Evolutionary conservation across 1,139 yeast genomes (phyloP).

Genomic region (Chernovozyma aurita): DNA sequence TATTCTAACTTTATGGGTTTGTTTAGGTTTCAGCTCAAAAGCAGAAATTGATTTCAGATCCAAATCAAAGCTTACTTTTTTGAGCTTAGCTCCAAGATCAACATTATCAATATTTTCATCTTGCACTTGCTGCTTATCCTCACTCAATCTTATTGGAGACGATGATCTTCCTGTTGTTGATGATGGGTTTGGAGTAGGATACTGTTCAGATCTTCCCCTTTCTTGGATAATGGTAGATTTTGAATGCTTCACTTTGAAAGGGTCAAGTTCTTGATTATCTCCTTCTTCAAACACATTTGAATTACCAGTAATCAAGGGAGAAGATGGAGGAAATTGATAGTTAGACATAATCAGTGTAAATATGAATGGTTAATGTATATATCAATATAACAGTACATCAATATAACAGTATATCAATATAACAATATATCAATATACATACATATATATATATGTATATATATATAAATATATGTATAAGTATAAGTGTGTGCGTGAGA

Average conservation of each 20-base stretch:
- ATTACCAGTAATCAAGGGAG: conserved; percentile 39
- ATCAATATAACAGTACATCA: too few species aligned
- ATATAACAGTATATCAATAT: too few species aligned
- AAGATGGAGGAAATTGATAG: conserved; percentile 60
- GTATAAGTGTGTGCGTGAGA: too few species aligned
- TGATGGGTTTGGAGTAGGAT: conserved; percentile 57
- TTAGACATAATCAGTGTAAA: conserved; percentile 15
- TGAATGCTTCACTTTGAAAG: conserved; percentile 12
- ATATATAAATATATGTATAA: too few species aligned
- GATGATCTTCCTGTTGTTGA: conserved; percentile 47
- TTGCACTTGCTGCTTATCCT: background rate
- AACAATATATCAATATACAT: too few species aligned
- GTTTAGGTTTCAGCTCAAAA: conserved; percentile 4
- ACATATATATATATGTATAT: too few species aligned
- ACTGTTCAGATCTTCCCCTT: conserved; percentile 24
- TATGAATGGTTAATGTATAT: too few species aligned
- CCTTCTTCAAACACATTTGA: conserved; percentile 9
- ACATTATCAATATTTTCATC: background rate
- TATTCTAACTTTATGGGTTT: conserved; percentile 13
- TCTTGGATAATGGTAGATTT: background rate
- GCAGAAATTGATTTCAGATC: conserved; percentile 1
- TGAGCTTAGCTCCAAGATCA: background rate
- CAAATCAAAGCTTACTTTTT: conserved; percentile 6
- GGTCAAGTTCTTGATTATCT: conserved; percentile 17
- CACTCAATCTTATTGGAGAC: conserved; percentile 28